phyloP scores from a whole-genome alignment of 1,284 basidiomycete genomes.

The Cystobasidium sp. region DNA sequence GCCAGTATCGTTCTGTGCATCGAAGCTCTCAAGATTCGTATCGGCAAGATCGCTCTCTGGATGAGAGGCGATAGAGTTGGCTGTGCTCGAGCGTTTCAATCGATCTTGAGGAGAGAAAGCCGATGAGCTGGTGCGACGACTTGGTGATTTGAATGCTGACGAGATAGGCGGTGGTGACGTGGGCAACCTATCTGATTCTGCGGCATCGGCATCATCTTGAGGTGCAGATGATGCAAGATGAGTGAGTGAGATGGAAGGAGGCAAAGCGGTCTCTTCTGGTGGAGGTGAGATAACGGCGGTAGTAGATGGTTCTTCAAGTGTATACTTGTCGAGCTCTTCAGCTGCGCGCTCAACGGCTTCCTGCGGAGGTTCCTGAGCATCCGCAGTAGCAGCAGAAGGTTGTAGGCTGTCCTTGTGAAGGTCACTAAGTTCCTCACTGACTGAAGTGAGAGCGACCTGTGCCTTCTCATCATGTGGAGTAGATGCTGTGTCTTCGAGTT shows the following conservation, averaged over 20 bases:
- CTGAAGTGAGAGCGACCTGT: background rate
- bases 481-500: background rate
- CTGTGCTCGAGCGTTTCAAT: conserved; percentile 32
- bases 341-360: conserved; percentile 30
- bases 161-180: conserved; percentile 6
- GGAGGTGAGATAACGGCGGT: conserved; percentile 19
- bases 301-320: conserved; percentile 23
- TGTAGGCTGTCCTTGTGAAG: background rate
- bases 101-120: conserved; percentile 3
- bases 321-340: conserved; percentile 29
- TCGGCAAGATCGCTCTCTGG: conserved; percentile 39
- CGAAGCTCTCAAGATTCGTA: conserved; percentile 31
- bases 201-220: conserved; percentile 1
- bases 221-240: background rate
- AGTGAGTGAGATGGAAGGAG: background rate
- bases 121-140: background rate
- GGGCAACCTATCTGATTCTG: conserved; percentile 3
- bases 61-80: conserved; percentile 34
- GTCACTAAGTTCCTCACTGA: background rate
- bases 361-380: conserved; percentile 4
- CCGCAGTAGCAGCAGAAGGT: conserved; percentile 21
- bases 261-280: background rate
- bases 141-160: conserved; percentile 15
- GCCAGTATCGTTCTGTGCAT: conserved; percentile 10
- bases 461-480: conserved; percentile 11